These are phyloP conservation scores for Rhodotorula babjevae DNA, from an alignment of 768 basidiomycete genomes.

Conservation along the genomic window DNA sequence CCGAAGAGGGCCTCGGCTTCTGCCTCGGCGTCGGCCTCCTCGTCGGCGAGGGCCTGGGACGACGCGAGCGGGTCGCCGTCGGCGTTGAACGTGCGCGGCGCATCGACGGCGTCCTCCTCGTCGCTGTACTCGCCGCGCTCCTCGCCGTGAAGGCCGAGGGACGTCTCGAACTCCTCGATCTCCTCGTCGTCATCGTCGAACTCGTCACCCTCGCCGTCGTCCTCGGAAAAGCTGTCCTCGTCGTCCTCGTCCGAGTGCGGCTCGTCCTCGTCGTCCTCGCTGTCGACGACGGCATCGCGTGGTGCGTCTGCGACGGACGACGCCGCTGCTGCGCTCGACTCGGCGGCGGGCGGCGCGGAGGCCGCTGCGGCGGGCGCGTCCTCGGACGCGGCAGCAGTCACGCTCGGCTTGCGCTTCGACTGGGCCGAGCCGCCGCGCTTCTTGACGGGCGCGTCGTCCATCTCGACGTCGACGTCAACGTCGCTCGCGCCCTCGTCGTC, in stretches of 20 bases:
- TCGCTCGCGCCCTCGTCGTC: conserved; percentile 3
- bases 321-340: background rate
- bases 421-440: background rate
- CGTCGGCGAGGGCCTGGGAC: background rate
- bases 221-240: conserved; percentile 8
- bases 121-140: conserved; percentile 31
- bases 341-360: background rate
- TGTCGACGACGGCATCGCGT: too few relatives aligned
- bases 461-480: conserved; percentile 12
- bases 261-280: background rate
- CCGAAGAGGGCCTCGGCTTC: conserved; percentile 28
- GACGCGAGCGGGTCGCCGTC: conserved; percentile 15
- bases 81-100: conserved; percentile 26
- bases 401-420: background rate
- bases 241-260: conserved; percentile 16
- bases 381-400: background rate
- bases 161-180: conserved; percentile 31
- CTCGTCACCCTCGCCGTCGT: conserved; percentile 11
- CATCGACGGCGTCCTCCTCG: conserved; percentile 7
- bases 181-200: conserved; percentile 32
- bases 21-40: background rate
- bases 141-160: conserved; percentile 27
- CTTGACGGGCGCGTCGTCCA: conserved; percentile 7
- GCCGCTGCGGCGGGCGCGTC: background rate
- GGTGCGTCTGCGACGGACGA: background rate